Evolutionary conservation across 768 basidiomycete genomes (phyloP).

Genomic region (Amyloporia xantha): DNA sequence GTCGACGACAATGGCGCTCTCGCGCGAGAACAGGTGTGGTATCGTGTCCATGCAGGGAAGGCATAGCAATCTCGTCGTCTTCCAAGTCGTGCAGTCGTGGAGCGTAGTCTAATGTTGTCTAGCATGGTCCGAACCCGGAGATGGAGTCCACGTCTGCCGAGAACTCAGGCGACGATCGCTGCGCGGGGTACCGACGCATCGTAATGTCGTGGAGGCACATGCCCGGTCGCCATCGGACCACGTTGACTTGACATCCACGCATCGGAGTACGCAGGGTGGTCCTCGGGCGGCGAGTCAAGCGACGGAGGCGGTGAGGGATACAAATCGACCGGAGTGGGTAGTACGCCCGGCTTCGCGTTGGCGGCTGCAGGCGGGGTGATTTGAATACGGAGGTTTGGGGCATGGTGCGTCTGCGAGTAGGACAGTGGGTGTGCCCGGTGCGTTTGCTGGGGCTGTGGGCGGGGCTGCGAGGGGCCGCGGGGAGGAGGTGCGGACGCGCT

Average conservation of each 20-base stretch:
- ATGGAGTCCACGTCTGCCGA: background rate
- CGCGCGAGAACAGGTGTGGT: background rate
- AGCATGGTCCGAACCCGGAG: background rate
- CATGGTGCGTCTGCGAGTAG: slow-evolving; percentile 20
- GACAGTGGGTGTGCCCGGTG: slow-evolving; percentile 14
- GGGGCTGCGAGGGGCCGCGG: slow-evolving; percentile 1
- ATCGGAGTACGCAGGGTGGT: background rate
- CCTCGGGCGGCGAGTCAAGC: slow-evolving; percentile 29
- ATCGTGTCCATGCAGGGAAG: background rate
- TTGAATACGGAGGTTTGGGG: slow-evolving; percentile 26
- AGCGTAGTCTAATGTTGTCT: slow-evolving; percentile 1
- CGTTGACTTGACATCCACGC: slow-evolving; percentile 1
- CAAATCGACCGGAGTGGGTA: slow-evolving; percentile 22
- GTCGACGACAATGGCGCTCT: background rate
- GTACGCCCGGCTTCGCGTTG: slow-evolving; percentile 1
- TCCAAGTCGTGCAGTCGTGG: background rate
- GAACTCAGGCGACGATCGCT: slow-evolving; percentile 7
- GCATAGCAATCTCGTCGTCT: background rate
- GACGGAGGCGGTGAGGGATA: slow-evolving; percentile 37
- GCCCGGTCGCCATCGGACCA: slow-evolving; percentile 15
- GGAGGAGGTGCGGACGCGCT: slow-evolving; percentile 3
- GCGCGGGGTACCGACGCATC: slow-evolving; percentile 6
- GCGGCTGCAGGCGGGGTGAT: slow-evolving; percentile 14
- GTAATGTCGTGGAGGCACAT: slow-evolving; percentile 11
- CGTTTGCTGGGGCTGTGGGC: slow-evolving; percentile 9